Percentiles rank a stretch among this genome's conserved stretches.
phyloP scores from a whole-genome alignment of 2,329 filamentous ascomycete genomes.

The Byssoonygena ceratinophila region DNA sequence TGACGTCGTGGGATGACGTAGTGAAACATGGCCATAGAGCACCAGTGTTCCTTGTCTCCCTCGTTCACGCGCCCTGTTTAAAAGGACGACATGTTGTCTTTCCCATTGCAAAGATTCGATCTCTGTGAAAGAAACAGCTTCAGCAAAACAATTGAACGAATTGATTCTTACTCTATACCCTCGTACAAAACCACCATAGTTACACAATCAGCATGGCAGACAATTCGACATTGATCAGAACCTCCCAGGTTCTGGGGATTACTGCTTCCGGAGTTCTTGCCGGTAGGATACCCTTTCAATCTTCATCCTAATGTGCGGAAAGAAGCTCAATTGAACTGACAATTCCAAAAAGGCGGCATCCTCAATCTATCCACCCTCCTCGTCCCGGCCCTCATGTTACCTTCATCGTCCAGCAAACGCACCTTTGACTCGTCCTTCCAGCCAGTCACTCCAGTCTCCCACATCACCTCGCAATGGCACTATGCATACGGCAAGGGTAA shows the following conservation, averaged over 20 bases:
- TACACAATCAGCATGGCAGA: constrained; percentile 7
- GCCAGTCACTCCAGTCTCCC: constrained; percentile 16
- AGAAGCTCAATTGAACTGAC: not conserved
- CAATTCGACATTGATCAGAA: constrained; percentile 8
- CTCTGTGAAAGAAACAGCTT: not conserved
- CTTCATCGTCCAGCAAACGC: constrained; percentile 10
- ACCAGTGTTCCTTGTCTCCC: not conserved
- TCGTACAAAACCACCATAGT: not conserved
- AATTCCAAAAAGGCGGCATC: constrained; percentile 12
- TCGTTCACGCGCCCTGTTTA: not conserved
- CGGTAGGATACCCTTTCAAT: constrained; percentile 4
- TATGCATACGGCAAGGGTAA: constrained; percentile 41
- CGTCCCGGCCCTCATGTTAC: constrained; percentile 15
- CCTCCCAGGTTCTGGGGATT: constrained; percentile 15
- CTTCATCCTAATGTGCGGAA: not conserved
- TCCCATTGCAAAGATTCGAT: not conserved
- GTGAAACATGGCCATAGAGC: not conserved
- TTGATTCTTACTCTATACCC: not conserved
- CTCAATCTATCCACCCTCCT: constrained; percentile 13
- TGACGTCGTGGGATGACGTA: constrained; percentile 7
- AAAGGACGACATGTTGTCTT: not conserved
- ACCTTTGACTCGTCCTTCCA: constrained; percentile 14
- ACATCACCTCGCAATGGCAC: constrained; percentile 26
- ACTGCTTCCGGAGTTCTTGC: constrained; percentile 14
- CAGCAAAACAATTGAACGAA: not conserved